Percentiles rank a stretch among this genome's conserved stretches.
Conservation (phyloP, 345 rosid genomes). For the Noccaea caerulescens region DNA sequence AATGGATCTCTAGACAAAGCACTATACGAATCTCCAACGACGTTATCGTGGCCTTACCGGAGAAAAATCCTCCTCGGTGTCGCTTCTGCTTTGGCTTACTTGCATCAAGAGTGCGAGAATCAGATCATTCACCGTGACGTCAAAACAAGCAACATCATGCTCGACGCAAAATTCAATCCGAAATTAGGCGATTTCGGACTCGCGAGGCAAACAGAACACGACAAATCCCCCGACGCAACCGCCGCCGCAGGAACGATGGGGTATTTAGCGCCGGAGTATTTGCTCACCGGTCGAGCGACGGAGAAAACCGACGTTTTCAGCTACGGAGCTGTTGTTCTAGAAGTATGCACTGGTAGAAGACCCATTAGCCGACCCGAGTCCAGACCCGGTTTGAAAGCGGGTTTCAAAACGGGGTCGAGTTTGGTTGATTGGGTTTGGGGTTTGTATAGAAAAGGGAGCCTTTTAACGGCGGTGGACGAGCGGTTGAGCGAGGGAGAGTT, state of each 20-base stretch:
- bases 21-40: slow-evolving; percentile 71
- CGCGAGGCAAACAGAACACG: slow-evolving; percentile 86
- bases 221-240: slow-evolving; percentile 91
- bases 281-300: slow-evolving; percentile 82
- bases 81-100: slow-evolving; percentile 89
- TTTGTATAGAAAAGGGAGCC: slow-evolving; percentile 75
- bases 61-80: slow-evolving; percentile 77
- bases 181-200: slow-evolving; percentile 91
- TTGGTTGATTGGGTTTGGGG: slow-evolving; percentile 99
- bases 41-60: slow-evolving; percentile 78
- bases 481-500: slow-evolving; percentile 62
- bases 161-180: slow-evolving; percentile 86
- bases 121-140: slow-evolving; percentile 95
- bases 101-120: slow-evolving; percentile 97
- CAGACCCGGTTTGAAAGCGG: slow-evolving; percentile 30
- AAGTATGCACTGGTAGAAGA: slow-evolving; percentile 82
- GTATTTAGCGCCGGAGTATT: slow-evolving; percentile 93
- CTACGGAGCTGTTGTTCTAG: slow-evolving; percentile 89
- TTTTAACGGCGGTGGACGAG: slow-evolving; percentile 68
- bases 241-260: slow-evolving; percentile 99
- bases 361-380: slow-evolving; percentile 65
- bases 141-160: slow-evolving; percentile 91
- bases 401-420: slow-evolving; percentile 55
- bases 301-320: slow-evolving; percentile 95
- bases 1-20: slow-evolving; percentile 97